Conservation (phyloP, 306 rosid species). For the Acacia acuminata region DNA sequence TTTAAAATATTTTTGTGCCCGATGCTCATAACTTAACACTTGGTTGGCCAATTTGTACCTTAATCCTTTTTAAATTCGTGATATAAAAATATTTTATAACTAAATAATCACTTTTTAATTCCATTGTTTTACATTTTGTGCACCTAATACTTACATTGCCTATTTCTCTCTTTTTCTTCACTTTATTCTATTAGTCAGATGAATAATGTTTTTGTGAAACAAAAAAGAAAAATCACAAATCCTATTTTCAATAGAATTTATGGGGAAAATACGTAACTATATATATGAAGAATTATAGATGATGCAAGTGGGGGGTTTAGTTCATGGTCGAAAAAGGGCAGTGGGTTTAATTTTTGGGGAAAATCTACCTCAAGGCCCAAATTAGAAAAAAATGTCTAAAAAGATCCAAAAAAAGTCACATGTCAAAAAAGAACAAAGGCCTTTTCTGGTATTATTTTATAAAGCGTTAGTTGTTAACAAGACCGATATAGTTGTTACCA, state of each 20-base stretch:
- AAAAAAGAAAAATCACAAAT: neutral
- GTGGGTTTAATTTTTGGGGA: neutral
- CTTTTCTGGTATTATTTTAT: too few relatives aligned
- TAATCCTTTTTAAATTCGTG: too few relatives aligned
- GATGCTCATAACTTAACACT: too few relatives aligned
- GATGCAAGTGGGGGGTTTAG: neutral
- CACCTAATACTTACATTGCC: neutral
- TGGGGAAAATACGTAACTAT: neutral
- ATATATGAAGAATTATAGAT: neutral
- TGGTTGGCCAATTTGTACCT: too few relatives aligned
- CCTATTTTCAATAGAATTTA: neutral
- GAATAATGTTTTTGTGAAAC: neutral
- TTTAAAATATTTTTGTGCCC: too few relatives aligned
- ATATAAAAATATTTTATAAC: too few relatives aligned
- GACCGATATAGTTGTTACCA: too few relatives aligned
- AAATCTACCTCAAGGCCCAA: too few relatives aligned
- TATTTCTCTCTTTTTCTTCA: neutral
- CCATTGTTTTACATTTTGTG: neutral
- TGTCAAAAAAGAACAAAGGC: too few relatives aligned
- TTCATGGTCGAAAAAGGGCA: neutral
- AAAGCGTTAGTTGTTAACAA: too few relatives aligned
- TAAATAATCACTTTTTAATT: neutral
- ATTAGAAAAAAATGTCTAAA: too few relatives aligned
- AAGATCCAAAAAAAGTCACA: too few relatives aligned
- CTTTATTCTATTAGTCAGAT: neutral